Percentiles rank a stretch among this genome's conserved stretches.
Evolutionary conservation across 2,329 filamentous ascomycete genomes (phyloP).

Genomic region (Trichoderma sp.): DNA sequence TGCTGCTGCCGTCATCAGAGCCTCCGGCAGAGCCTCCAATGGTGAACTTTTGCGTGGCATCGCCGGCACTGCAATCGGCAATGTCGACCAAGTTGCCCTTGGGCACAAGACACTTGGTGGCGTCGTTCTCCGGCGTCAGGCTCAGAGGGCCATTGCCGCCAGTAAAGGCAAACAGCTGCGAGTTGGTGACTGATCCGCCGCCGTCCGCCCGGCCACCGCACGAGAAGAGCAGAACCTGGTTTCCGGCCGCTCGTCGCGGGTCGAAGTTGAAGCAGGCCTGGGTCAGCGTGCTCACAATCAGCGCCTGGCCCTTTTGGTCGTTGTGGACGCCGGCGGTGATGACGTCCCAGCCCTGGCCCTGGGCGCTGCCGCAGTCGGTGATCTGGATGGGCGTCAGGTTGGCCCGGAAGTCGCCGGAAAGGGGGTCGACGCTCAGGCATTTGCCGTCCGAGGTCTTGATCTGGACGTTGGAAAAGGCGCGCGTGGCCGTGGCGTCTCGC

Average conservation of each 20-base stretch:
- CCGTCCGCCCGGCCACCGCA: conserved; percentile 61
- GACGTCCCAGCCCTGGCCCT: conserved; percentile 51
- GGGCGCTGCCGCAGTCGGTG: conserved; percentile 45
- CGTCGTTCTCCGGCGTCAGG: conserved; percentile 49
- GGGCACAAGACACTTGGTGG: conserved; percentile 50
- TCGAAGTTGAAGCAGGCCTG: conserved; percentile 63
- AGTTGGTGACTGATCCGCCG: conserved; percentile 51
- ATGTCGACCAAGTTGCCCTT: conserved; percentile 48
- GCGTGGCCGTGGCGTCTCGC: conserved; percentile 47
- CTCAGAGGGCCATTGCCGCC: conserved; percentile 45
- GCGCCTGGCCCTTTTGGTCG: conserved; percentile 46
- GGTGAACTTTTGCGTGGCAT: conserved; percentile 48
- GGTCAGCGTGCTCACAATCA: conserved; percentile 59
- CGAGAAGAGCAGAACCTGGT: conserved; percentile 58
- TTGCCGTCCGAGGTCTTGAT: conserved; percentile 48
- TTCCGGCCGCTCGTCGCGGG: conserved; percentile 50
- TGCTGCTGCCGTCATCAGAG: background rate
- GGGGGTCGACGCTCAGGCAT: conserved; percentile 49
- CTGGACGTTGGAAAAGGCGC: conserved; percentile 47
- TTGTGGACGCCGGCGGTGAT: conserved; percentile 55
- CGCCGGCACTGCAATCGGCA: conserved; percentile 44
- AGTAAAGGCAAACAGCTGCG: conserved; percentile 54
- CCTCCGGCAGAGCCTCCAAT: conserved; percentile 29
- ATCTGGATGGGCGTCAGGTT: conserved; percentile 51
- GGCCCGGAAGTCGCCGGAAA: conserved; percentile 51